Percentiles rank a stretch among this genome's conserved stretches.
These are phyloP conservation scores for Trametes gibbosa DNA, from an alignment of 768 basidiomycete genomes.

Conservation along the genomic window DNA sequence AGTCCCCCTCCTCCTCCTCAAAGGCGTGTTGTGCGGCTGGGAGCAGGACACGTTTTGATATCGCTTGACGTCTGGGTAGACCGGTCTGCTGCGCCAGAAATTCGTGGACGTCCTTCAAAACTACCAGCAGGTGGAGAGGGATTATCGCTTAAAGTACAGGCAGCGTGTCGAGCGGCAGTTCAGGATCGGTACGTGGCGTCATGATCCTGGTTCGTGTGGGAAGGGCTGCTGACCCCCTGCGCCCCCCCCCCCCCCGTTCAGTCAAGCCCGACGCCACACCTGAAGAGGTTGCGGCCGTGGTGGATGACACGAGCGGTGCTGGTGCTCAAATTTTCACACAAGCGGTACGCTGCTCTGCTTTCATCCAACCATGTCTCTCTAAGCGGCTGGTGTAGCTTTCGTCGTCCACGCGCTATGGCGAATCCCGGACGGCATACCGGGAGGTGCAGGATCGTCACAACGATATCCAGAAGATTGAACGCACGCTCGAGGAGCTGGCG, in stretches of 20 bases:
- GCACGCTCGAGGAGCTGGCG: slow-evolving; percentile 84
- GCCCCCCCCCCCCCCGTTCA: slow-evolving; percentile 25
- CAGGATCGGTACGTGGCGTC: slow-evolving; percentile 62
- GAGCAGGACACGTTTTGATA: too few relatives aligned
- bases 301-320: slow-evolving; percentile 75
- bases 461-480: slow-evolving; percentile 82
- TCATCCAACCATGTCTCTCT: not conserved
- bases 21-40: too few relatives aligned
- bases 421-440: slow-evolving; percentile 75
- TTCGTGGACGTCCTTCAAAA: slow-evolving; percentile 85
- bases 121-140: slow-evolving; percentile 80
- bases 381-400: slow-evolving; percentile 51
- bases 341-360: slow-evolving; percentile 49
- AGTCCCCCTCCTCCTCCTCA: not conserved
- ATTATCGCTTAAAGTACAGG: slow-evolving; percentile 75
- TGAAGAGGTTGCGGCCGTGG: slow-evolving; percentile 84
- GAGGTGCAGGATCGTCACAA: slow-evolving; percentile 90
- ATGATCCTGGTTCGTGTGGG: not conserved
- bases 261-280: slow-evolving; percentile 93
- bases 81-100: slow-evolving; percentile 33
- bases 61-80: slow-evolving; percentile 5
- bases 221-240: not conserved
- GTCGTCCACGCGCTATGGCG: slow-evolving; percentile 77
- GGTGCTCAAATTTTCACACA: slow-evolving; percentile 82
- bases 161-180: slow-evolving; percentile 84